These are phyloP conservation scores for Dalbergia cochinchinensis DNA, from an alignment of 306 rosid species.

Conservation along the genomic window DNA sequence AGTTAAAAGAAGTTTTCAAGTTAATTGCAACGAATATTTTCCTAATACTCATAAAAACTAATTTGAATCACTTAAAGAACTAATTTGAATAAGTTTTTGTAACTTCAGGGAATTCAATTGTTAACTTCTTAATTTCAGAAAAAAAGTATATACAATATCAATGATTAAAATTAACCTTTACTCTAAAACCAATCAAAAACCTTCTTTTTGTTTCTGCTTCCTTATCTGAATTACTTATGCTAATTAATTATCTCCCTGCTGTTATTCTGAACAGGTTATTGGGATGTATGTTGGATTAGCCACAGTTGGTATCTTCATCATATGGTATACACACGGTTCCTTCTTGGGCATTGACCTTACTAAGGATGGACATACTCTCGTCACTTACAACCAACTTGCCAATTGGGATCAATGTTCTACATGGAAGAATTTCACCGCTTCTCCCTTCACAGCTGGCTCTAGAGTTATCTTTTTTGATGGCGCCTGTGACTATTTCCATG, in stretches of 20 bases:
- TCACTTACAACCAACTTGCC: slow-evolving; percentile 86
- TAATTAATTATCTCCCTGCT: slow-evolving; percentile 20
- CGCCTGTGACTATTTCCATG: slow-evolving; percentile 82
- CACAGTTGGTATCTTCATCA: slow-evolving; percentile 85
- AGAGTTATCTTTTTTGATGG: slow-evolving; percentile 60
- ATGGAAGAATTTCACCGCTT: slow-evolving; percentile 76
- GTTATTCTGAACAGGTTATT: slow-evolving; percentile 65
- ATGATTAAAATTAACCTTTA: no score
- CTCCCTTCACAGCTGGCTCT: slow-evolving; percentile 83
- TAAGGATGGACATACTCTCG: slow-evolving; percentile 83
- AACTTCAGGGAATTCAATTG: no score
- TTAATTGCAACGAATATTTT: no score
- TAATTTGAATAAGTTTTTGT: no score
- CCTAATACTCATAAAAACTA: no score
- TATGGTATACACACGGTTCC: slow-evolving; percentile 86
- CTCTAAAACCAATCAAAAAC: no score
- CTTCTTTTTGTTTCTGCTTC: not conserved
- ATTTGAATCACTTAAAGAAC: no score
- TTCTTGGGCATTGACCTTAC: slow-evolving; percentile 89
- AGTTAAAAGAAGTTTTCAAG: no score
- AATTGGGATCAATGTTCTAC: slow-evolving; percentile 85
- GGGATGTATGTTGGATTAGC: slow-evolving; percentile 88
- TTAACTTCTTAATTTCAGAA: no score
- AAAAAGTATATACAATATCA: no score
- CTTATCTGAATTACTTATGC: not conserved